Conservation (phyloP, 345 rosid species). For the Brassica napus region DNA sequence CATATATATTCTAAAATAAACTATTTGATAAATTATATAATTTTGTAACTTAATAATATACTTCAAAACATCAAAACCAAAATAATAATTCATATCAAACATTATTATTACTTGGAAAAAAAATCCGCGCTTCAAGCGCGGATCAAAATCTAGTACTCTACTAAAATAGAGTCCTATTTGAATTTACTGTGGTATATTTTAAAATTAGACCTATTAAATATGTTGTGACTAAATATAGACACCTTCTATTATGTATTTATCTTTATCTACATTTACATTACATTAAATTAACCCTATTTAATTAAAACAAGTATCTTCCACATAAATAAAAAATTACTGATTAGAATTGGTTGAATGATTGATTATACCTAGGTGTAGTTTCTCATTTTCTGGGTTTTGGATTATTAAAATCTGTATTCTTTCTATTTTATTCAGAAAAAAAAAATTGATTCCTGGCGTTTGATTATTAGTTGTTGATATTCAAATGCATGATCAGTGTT, state of each 20-base stretch:
- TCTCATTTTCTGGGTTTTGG: background rate
- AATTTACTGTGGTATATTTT: too few species aligned
- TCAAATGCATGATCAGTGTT: background rate
- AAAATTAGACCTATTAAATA: background rate
- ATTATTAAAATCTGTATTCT: too few species aligned
- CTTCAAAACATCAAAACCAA: too few species aligned
- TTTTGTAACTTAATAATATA: too few species aligned
- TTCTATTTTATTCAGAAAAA: too few species aligned
- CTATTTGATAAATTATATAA: too few species aligned
- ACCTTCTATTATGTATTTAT: background rate
- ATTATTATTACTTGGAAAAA: too few species aligned
- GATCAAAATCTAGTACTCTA: too few species aligned
- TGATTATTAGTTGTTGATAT: background rate
- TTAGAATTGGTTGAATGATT: background rate
- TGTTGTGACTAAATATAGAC: background rate
- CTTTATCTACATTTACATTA: background rate
- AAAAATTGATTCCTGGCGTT: background rate
- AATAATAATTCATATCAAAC: too few species aligned
- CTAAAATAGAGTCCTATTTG: background rate
- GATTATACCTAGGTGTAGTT: background rate
- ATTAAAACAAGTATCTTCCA: background rate
- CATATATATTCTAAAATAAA: too few species aligned
- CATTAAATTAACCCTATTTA: background rate
- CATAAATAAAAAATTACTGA: background rate
- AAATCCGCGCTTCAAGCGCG: too few species aligned